phyloP scores from a whole-genome alignment of 306 rosid species.

The Trichosanthes truncata region DNA sequence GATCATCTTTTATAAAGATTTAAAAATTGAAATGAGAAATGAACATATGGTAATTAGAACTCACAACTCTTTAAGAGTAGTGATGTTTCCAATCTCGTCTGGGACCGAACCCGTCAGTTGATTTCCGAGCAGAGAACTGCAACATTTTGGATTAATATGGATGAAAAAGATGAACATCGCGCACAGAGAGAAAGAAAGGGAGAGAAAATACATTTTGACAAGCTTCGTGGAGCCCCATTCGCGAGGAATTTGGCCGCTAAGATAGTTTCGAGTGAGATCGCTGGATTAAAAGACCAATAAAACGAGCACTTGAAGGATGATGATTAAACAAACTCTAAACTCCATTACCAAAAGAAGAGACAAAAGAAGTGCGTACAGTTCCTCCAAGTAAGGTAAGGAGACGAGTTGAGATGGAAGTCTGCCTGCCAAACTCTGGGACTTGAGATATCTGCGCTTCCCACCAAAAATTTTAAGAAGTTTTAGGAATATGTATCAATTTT shows the following conservation, averaged over 20 bases:
- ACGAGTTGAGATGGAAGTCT: constrained; percentile 33
- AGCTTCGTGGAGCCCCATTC: constrained; percentile 12
- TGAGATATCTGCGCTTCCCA: constrained; percentile 23
- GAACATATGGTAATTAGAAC: background rate
- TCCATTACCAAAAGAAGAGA: background rate
- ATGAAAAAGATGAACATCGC: background rate
- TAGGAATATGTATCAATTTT: no score
- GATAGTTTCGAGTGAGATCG: constrained; percentile 25
- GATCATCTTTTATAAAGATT: background rate
- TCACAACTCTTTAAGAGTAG: constrained; percentile 53
- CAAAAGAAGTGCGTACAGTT: constrained; percentile 25
- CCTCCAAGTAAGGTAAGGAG: constrained; percentile 34
- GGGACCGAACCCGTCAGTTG: constrained; percentile 54
- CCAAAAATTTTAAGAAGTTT: no score
- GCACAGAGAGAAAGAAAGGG: background rate
- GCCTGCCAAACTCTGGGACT: constrained; percentile 37
- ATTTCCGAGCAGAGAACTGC: constrained; percentile 55
- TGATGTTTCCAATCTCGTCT: constrained; percentile 44
- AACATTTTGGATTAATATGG: background rate
- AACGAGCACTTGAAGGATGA: background rate
- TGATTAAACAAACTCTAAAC: background rate
- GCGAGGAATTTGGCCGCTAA: constrained; percentile 20
- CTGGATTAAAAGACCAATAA: background rate
- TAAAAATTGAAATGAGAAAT: background rate
- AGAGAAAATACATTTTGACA: constrained; percentile 1